These are phyloP conservation scores for Bassia scoparia DNA, from an alignment of 148 eudicot genomes.

Conservation along the genomic window DNA sequence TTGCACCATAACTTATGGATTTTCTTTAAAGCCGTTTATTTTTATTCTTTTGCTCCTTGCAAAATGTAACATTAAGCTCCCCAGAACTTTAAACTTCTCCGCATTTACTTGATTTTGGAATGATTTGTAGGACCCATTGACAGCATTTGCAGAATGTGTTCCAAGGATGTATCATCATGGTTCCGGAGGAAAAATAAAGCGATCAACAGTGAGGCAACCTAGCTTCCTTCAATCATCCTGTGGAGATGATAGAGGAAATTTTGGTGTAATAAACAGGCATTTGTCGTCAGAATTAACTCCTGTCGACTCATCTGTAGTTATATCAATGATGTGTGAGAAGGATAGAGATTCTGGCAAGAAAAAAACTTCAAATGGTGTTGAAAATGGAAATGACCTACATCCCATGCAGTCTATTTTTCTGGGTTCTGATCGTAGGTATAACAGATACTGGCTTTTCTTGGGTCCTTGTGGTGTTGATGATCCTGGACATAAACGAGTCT, in stretches of 20 bases:
- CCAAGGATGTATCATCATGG: slow-evolving; percentile 48
- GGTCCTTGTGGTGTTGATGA: slow-evolving; percentile 82
- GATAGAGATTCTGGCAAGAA: slow-evolving; percentile 30
- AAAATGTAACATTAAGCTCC: neutral
- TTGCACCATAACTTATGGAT: slow-evolving; percentile 7
- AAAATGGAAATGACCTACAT: slow-evolving; percentile 46
- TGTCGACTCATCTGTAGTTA: slow-evolving; percentile 53
- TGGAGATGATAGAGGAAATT: slow-evolving; percentile 26
- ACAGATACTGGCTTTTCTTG: slow-evolving; percentile 95
- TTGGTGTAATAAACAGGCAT: slow-evolving; percentile 24
- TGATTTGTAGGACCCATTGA: slow-evolving; percentile 48
- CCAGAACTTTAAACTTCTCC: neutral
- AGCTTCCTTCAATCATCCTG: slow-evolving; percentile 23
- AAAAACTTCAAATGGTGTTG: slow-evolving; percentile 25
- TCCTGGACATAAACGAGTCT: slow-evolving; percentile 83
- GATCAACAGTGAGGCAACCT: slow-evolving; percentile 43
- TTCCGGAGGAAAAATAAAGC: slow-evolving; percentile 85
- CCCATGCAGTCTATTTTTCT: slow-evolving; percentile 86
- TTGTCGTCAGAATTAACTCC: slow-evolving; percentile 38
- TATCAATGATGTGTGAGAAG: slow-evolving; percentile 34
- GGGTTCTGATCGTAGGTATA: slow-evolving; percentile 95
- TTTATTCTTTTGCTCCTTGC: slow-evolving; percentile 10
- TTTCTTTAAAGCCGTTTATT: neutral
- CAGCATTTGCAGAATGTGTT: slow-evolving; percentile 35
- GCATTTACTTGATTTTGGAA: neutral